phyloP scores from a whole-genome alignment of 768 basidiomycete genomes.

The Naematelia aurantialba region DNA sequence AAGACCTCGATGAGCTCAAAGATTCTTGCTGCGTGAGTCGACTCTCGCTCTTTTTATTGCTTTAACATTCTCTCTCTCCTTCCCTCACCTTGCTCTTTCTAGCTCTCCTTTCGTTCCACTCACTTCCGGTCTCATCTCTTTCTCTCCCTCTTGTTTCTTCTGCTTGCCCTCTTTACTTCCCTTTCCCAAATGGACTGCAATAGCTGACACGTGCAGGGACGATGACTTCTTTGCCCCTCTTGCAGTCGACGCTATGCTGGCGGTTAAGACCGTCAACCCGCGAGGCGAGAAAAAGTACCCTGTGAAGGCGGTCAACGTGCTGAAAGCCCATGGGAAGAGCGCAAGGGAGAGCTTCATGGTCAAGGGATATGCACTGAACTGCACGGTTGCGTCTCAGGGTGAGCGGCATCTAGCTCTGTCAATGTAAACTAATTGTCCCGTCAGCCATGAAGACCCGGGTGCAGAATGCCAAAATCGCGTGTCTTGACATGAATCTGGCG shows the following conservation, averaged over 20 bases:
- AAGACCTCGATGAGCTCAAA: slow-evolving; percentile 99
- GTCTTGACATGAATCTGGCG: slow-evolving; percentile 94
- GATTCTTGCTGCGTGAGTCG: slow-evolving; percentile 86
- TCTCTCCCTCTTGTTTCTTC: neutral
- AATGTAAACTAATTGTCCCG: too few relatives aligned
- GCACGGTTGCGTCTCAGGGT: slow-evolving; percentile 99
- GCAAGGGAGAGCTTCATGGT: slow-evolving; percentile 92
- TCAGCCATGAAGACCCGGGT: slow-evolving; percentile 97
- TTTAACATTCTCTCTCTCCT: neutral
- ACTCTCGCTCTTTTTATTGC: neutral
- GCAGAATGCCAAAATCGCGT: slow-evolving; percentile 90
- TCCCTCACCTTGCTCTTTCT: too few relatives aligned
- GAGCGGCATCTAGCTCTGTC: slow-evolving; percentile 27
- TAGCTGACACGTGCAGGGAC: slow-evolving; percentile 60
- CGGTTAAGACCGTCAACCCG: slow-evolving; percentile 88
- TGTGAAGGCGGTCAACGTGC: slow-evolving; percentile 95
- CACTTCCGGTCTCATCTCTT: too few relatives aligned
- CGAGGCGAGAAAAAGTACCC: slow-evolving; percentile 97
- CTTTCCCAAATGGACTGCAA: neutral
- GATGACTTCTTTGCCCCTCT: slow-evolving; percentile 97
- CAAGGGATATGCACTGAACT: slow-evolving; percentile 94
- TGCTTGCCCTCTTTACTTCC: too few relatives aligned
- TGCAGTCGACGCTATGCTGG: slow-evolving; percentile 97
- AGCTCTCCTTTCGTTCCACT: too few relatives aligned
- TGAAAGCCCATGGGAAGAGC: slow-evolving; percentile 95